Conservation (phyloP, 164 flowering plant genomes). For the Cinnamomum micranthum region DNA sequence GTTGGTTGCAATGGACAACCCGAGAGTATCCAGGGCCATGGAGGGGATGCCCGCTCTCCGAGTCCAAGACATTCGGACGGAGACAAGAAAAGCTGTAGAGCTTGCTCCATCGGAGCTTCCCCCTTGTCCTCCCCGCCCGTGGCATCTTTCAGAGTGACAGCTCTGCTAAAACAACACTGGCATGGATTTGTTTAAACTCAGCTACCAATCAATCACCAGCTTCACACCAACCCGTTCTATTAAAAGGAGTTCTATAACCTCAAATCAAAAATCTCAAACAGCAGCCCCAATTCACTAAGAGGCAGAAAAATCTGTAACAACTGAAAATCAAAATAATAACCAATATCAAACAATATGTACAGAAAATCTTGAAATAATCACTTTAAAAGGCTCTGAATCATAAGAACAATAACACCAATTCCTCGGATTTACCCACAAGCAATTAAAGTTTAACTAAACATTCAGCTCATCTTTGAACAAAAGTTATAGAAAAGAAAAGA, state of each 20-base stretch:
- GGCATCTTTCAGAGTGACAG: constrained; percentile 5
- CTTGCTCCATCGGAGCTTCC: constrained; percentile 39
- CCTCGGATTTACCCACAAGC: background rate
- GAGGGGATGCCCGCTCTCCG: constrained; percentile 40
- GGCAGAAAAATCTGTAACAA: background rate
- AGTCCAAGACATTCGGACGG: constrained; percentile 26
- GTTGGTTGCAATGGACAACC: constrained; percentile 68
- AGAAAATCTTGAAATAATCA: background rate
- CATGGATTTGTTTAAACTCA: background rate
- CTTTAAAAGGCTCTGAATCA: background rate
- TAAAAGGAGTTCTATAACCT: background rate
- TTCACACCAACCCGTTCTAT: background rate
- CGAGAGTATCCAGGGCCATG: constrained; percentile 79
- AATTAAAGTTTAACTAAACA: no score
- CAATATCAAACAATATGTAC: background rate
- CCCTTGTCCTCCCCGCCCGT: constrained; percentile 27
- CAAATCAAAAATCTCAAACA: background rate
- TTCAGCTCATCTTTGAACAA: no score
- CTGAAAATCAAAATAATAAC: background rate
- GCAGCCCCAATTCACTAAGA: background rate
- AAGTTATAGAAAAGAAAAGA: no score
- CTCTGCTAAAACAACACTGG: background rate
- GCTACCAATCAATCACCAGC: background rate
- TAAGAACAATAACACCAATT: background rate
- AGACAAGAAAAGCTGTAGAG: constrained; percentile 47